phyloP scores from a whole-genome alignment of 805 yeast species.

The Priceomyces haplophilus region DNA sequence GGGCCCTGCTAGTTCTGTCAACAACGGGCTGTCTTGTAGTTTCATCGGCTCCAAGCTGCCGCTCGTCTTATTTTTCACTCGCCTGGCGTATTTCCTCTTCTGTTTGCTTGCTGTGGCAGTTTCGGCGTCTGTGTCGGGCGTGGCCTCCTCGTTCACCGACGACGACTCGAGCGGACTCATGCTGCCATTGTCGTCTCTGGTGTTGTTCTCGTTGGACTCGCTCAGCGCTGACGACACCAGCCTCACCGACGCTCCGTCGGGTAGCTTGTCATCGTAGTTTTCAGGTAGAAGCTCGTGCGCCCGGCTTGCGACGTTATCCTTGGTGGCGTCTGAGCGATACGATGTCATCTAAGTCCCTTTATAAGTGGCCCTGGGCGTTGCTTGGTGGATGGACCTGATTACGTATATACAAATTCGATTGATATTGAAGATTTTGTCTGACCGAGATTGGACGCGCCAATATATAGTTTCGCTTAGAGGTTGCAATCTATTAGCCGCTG shows the following conservation, averaged over 20 bases:
- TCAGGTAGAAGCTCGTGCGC: no score
- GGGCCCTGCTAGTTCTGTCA: constrained; percentile 8
- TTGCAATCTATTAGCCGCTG: no score
- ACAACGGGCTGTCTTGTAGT: constrained; percentile 10
- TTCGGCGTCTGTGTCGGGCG: not conserved
- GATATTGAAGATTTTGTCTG: not conserved
- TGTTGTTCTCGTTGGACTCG: not conserved
- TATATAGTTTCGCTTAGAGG: no score
- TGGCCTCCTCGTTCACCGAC: not conserved
- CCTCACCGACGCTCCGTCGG: no score
- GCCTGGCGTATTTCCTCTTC: constrained; percentile 6
- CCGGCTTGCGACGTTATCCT: no score
- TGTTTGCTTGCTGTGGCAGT: not conserved
- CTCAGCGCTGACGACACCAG: not conserved
- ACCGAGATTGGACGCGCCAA: constrained; percentile 1
- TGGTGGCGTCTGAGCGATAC: not conserved
- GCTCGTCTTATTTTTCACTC: not conserved
- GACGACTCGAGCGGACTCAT: not conserved
- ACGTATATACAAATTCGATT: no score
- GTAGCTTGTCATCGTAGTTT: not conserved
- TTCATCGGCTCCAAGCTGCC: not conserved
- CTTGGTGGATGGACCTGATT: no score
- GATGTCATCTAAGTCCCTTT: not conserved
- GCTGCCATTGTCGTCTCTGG: not conserved
- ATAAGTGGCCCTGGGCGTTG: no score